Evolutionary conservation across 306 rosid genomes (phyloP).

Genomic region (Vachellia pachyceras): DNA sequence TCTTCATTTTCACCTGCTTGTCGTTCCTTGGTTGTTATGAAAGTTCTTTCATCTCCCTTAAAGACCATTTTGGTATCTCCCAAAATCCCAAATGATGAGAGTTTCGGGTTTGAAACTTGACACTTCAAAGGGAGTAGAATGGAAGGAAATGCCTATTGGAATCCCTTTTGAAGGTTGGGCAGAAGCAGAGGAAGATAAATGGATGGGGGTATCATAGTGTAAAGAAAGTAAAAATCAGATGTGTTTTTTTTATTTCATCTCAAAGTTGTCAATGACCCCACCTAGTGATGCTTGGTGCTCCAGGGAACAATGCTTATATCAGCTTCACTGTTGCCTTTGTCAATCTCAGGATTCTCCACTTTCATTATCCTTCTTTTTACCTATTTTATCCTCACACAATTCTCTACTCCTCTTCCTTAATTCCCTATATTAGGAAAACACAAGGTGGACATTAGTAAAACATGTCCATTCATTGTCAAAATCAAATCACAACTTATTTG

Average conservation of each 20-base stretch:
- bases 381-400: constrained; percentile 47
- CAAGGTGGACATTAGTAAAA: constrained; percentile 54
- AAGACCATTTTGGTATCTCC: constrained; percentile 42
- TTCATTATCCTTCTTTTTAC: constrained; percentile 44
- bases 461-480: constrained; percentile 49
- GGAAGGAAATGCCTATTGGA: constrained; percentile 40
- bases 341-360: constrained; percentile 88
- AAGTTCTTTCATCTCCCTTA: constrained; percentile 44
- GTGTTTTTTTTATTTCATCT: constrained; percentile 35
- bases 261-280: constrained; percentile 53
- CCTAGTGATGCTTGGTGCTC: constrained; percentile 70
- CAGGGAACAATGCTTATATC: constrained; percentile 71
- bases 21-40: constrained; percentile 41
- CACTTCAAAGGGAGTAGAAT: constrained; percentile 21
- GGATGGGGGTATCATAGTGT: constrained; percentile 39
- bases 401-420: constrained; percentile 39
- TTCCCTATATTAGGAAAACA: constrained; percentile 50
- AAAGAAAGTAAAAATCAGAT: constrained; percentile 51
- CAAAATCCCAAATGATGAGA: constrained; percentile 16
- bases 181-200: constrained; percentile 36
- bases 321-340: constrained; percentile 61
- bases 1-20: constrained; percentile 45
- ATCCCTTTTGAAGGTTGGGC: constrained; percentile 46
- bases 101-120: constrained; percentile 30
- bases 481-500: constrained; percentile 52